These are phyloP conservation scores for Haplosporangium gracile DNA, from an alignment of 192 early-diverging fungal genomes.

Conservation along the genomic window DNA sequence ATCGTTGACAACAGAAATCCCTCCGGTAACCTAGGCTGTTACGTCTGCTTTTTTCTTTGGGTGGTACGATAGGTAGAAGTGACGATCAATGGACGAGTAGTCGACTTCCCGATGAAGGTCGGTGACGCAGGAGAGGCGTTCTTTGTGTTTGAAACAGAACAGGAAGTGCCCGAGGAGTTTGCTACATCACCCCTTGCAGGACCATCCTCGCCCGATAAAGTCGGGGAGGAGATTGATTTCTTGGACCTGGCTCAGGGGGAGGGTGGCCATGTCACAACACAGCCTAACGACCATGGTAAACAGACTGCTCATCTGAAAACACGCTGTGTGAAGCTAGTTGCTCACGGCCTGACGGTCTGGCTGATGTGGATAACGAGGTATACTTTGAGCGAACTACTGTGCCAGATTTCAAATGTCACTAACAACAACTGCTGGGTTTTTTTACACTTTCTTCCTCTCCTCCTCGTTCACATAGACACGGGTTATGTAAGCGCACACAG, in stretches of 20 bases:
- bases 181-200: slow-evolving; percentile 91
- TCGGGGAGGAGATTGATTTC: slow-evolving; percentile 56
- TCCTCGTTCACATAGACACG: slow-evolving; percentile 2
- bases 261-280: background rate
- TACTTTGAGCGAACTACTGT: background rate
- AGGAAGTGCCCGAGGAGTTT: slow-evolving; percentile 90
- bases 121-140: slow-evolving; percentile 98
- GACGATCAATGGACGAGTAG: slow-evolving; percentile 81
- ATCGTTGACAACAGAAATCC: too few species aligned
- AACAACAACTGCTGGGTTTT: background rate
- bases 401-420: background rate
- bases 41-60: background rate
- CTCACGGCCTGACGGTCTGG: background rate
- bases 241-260: slow-evolving; percentile 37
- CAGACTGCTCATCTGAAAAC: background rate
- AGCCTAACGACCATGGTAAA: slow-evolving; percentile 23
- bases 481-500: slow-evolving; percentile 53
- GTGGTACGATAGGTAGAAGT: slow-evolving; percentile 70
- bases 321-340: too few species aligned
- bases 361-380: background rate
- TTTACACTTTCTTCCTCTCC: background rate
- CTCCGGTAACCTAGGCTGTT: too few species aligned
- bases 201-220: slow-evolving; percentile 43
- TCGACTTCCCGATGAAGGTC: slow-evolving; percentile 94
- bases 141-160: slow-evolving; percentile 95